phyloP scores from a whole-genome alignment of 163 green algal genomes.

The Smithsoniella earleae region DNA sequence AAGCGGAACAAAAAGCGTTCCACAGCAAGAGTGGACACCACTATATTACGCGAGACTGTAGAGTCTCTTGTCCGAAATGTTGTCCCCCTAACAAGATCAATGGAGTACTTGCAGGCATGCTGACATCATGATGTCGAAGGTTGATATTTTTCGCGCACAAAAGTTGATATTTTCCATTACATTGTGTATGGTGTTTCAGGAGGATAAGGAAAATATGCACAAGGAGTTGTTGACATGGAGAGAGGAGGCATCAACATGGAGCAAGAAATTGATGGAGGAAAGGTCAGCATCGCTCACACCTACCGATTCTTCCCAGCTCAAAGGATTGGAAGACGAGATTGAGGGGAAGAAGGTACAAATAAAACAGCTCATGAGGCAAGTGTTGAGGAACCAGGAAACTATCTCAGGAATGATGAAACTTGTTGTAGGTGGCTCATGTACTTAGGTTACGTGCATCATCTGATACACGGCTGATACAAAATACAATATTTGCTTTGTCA shows the following conservation, averaged over 20 bases:
- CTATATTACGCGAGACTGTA: not conserved
- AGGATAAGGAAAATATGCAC: slow-evolving; percentile 28
- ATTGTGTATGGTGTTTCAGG: not conserved
- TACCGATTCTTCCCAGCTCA: too few species aligned
- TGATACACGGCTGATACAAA: too few species aligned
- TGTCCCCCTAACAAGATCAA: not conserved
- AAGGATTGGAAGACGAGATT: slow-evolving; percentile 3
- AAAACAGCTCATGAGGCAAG: not conserved
- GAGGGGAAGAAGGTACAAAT: not conserved
- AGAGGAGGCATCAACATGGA: not conserved
- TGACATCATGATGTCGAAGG: too few species aligned
- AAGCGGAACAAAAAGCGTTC: slow-evolving; percentile 1
- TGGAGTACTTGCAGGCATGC: slow-evolving; percentile 29
- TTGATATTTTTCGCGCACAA: too few species aligned
- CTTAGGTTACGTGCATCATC: too few species aligned
- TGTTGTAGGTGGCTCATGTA: not conserved
- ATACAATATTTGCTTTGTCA: too few species aligned
- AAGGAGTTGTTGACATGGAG: not conserved
- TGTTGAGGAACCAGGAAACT: not conserved
- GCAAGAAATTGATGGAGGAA: not conserved
- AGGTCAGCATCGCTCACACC: not conserved
- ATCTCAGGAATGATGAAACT: not conserved
- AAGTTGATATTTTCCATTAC: too few species aligned
- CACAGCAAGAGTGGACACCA: not conserved
- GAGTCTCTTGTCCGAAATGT: slow-evolving; percentile 11